A percentile compares a stretch with the other conserved stretches of the same genome.
These are phyloP conservation scores for Amanita rubescens DNA, from an alignment of 768 basidiomycete species.

Conservation along the genomic window DNA sequence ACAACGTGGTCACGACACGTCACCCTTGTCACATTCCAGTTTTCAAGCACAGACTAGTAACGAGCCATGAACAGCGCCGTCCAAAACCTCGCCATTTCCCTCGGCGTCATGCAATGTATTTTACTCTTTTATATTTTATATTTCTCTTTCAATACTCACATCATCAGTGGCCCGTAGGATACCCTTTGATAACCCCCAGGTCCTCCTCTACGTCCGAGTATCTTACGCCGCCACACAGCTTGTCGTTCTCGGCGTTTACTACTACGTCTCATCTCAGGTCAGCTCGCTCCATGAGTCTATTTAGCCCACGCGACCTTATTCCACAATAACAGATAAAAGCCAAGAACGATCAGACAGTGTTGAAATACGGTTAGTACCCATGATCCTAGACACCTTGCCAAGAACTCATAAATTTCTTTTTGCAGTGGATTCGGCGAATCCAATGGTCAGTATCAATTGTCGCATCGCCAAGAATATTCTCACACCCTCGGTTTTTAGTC, in stretches of 20 bases:
- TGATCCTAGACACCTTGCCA: neutral
- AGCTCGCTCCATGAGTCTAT: conserved; percentile 16
- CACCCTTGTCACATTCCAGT: conserved; percentile 1
- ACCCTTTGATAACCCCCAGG: conserved; percentile 81
- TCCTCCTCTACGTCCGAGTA: conserved; percentile 75
- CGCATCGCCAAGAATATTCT: neutral
- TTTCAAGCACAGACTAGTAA: neutral
- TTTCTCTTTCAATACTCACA: conserved; percentile 5
- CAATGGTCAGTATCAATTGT: conserved; percentile 53
- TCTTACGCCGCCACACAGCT: conserved; percentile 76
- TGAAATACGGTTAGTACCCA: conserved; percentile 80
- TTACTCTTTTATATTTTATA: conserved; percentile 10
- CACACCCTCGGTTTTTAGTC: conserved; percentile 28
- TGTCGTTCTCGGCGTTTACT: conserved; percentile 68
- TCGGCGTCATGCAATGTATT: conserved; percentile 91
- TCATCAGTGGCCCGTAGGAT: conserved; percentile 79
- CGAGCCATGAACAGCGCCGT: conserved; percentile 65
- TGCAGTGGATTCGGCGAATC: conserved; percentile 64
- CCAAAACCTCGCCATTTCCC: conserved; percentile 81
- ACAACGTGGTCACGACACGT: neutral
- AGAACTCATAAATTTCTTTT: conserved; percentile 9
- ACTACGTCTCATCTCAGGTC: conserved; percentile 70
- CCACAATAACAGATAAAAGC: conserved; percentile 60
- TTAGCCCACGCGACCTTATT: neutral
- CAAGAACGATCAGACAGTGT: conserved; percentile 92